phyloP scores from a whole-genome alignment of 192 early-diverging fungal genomes.

The Rhizophagus clarus region DNA sequence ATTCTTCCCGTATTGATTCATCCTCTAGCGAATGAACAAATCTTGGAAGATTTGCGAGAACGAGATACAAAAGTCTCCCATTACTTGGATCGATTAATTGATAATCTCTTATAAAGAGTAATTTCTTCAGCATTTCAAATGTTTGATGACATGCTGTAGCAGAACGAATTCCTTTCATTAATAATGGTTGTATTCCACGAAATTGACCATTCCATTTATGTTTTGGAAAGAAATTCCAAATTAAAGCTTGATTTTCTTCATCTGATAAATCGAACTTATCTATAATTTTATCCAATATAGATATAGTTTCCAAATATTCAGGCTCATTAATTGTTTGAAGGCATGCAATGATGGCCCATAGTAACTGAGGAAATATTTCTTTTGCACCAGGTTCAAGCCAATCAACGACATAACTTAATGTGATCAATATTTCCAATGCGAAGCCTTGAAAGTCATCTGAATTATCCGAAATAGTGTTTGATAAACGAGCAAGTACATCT shows the following conservation, averaged over 20 bases:
- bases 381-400: constrained; percentile 55
- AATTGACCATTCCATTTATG: constrained; percentile 74
- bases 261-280: constrained; percentile 61
- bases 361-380: constrained; percentile 74
- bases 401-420: constrained; percentile 65
- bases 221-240: constrained; percentile 65
- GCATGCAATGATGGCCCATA: constrained; percentile 79
- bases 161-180: constrained; percentile 72
- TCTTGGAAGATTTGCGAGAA: constrained; percentile 71
- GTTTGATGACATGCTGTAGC: constrained; percentile 55
- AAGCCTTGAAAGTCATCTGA: constrained; percentile 80
- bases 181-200: constrained; percentile 70
- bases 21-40: constrained; percentile 69
- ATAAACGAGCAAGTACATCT: constrained; percentile 74
- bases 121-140: constrained; percentile 58
- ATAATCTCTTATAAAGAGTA: constrained; percentile 57
- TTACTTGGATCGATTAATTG: constrained; percentile 64
- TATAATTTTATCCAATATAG: constrained; percentile 65
- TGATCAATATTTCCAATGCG: constrained; percentile 74
- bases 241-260: constrained; percentile 40
- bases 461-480: constrained; percentile 75
- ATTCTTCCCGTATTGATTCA: constrained; percentile 47
- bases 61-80: constrained; percentile 59
- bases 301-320: constrained; percentile 72
- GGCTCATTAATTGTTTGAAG: constrained; percentile 73